Percentiles rank a stretch among this genome's conserved stretches.
Conservation (phyloP, 2,329 filamentous ascomycete genomes). For the Aspergillus pseudoviridinutans region DNA sequence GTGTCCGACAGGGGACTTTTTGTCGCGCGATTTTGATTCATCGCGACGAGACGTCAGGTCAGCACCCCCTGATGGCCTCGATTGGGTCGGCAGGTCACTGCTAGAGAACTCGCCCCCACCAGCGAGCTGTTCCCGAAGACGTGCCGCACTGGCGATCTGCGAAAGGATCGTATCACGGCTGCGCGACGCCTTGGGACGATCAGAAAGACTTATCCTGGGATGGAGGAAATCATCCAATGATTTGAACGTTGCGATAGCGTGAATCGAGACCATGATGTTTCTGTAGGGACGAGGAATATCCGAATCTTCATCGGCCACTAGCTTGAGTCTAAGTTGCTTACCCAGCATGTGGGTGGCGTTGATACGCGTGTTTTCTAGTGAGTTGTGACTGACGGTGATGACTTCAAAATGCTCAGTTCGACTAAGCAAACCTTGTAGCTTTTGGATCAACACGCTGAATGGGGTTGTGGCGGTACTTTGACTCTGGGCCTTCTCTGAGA, state of each 20-base stretch:
- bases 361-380: conserved; percentile 82
- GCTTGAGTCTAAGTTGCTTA: conserved; percentile 85
- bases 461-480: conserved; percentile 70
- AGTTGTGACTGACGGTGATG: conserved; percentile 88
- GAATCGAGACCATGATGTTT: conserved; percentile 97
- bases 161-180: conserved; percentile 61
- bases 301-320: conserved; percentile 80
- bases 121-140: conserved; percentile 52
- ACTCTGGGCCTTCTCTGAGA: conserved; percentile 56
- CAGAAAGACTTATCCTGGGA: conserved; percentile 77
- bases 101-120: conserved; percentile 19
- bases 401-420: conserved; percentile 98
- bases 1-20: conserved; percentile 39
- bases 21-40: conserved; percentile 25
- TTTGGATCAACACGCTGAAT: conserved; percentile 87
- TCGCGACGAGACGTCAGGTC: conserved; percentile 13
- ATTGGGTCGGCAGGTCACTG: conserved; percentile 32
- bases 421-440: conserved; percentile 92
- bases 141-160: conserved; percentile 68
- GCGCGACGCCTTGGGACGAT: conserved; percentile 63
- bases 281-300: conserved; percentile 83
- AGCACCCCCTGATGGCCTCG: conserved; percentile 17
- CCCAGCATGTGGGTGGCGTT: conserved; percentile 94
- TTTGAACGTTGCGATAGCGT: conserved; percentile 97
- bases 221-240: conserved; percentile 92